Evolutionary conservation across 2,329 filamentous ascomycete species (phyloP), one percentile per base, ranked within the genome.

Genomic region (Plenodomus lindquistii): DNA sequence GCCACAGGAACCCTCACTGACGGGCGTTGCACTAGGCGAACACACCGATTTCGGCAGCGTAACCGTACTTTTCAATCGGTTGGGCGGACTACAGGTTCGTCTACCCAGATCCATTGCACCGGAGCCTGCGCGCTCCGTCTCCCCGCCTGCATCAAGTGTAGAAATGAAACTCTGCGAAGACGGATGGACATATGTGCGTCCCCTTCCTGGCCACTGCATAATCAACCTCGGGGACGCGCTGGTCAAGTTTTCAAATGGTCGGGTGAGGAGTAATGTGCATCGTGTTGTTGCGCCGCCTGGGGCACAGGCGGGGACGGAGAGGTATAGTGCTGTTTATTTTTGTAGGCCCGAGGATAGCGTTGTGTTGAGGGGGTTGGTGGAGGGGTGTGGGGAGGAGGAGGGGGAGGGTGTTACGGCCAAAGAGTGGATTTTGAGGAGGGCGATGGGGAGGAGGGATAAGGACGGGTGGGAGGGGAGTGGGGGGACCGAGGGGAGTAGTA

Each of bases 41-140:
- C 81, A 84, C 59, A 83, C 80, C 2, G 81, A 84, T 55, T 83
- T 83, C 53, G 81, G 80, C 38, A 78, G 73, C 42, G 71, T 84
- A 5, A 84, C 81, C 0, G 66, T 84, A 4, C 73, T 84, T 2
- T 81, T 83, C 65, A 84, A 83, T 64, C 73, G 79, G 0, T 63
- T 83, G 2, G 81, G 81, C 0, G 81, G 81, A 0, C 69, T 84
- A 7, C 81, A 83, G 58, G 77, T 83, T 3, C 69, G 78, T 2
- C 73, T 76, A 0, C 78, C 79, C 0, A 66, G 66, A 0, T 55
- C 57, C 3, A 69, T 67, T 18, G 7, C 37, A 1, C 36, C 48
- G 2, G 31, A 37, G 3, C 10, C 36, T n/a, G 46, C 54, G 3
- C 10, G 4, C 4, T 50, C 41, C 2, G n/a, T 38, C 4, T 22